A percentile compares a stretch with the other conserved stretches of the same genome.
phyloP scores from a whole-genome alignment of 331 rosid species.

The Arachis monticola region DNA sequence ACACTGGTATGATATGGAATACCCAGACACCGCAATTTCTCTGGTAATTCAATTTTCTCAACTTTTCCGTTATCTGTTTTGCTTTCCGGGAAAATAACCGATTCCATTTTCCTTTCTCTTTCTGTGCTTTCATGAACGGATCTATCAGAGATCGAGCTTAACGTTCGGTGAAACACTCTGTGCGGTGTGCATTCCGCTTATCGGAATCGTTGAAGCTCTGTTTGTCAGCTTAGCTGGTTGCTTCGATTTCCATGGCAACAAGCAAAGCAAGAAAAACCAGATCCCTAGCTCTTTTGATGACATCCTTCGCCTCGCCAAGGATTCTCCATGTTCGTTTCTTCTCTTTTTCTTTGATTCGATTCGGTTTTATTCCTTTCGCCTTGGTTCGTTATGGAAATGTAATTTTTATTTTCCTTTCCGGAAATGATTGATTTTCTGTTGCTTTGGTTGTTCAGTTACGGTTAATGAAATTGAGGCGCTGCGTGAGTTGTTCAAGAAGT shows the following conservation, averaged over 20 bases:
- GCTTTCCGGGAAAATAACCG: not conserved
- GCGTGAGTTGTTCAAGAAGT: constrained; percentile 66
- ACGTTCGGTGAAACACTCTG: constrained; percentile 51
- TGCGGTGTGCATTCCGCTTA: constrained; percentile 47
- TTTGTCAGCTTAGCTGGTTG: constrained; percentile 50
- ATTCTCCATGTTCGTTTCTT: constrained; percentile 59
- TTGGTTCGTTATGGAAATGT: no score
- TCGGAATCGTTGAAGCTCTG: constrained; percentile 50
- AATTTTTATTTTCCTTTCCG: no score
- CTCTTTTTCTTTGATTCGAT: not conserved
- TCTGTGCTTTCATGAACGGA: not conserved
- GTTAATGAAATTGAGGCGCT: constrained; percentile 81
- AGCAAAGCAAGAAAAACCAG: not conserved
- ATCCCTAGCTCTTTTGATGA: constrained; percentile 40
- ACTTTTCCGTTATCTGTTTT: not conserved
- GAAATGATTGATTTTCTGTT: not conserved
- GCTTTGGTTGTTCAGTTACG: constrained; percentile 46
- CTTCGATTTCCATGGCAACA: constrained; percentile 41
- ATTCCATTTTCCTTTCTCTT: not conserved
- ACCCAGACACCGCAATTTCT: constrained; percentile 3
- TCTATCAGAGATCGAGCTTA: constrained; percentile 50
- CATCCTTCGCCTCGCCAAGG: constrained; percentile 55
- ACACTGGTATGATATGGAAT: constrained; percentile 23
- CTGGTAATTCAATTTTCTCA: constrained; percentile 35
- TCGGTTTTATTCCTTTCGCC: not conserved